phyloP scores from a whole-genome alignment of 1,284 basidiomycete genomes.

The Termitomyces sp. region DNA sequence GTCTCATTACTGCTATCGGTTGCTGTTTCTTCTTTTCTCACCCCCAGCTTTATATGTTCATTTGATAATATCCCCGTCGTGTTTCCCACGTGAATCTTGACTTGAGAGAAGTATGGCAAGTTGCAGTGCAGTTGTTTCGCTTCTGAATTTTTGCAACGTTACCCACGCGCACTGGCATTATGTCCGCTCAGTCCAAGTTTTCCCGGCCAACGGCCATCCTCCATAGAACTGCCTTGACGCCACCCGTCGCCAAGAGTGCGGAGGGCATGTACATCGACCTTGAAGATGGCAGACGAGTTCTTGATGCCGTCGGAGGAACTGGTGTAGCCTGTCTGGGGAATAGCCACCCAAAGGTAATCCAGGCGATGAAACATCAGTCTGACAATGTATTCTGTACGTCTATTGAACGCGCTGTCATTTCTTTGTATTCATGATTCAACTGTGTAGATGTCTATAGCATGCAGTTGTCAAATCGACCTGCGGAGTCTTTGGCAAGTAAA shows the following conservation, averaged over 20 bases:
- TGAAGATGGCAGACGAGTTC: slow-evolving; percentile 57
- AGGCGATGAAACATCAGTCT: slow-evolving; percentile 74
- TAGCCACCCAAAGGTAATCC: slow-evolving; percentile 62
- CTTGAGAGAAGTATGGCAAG: no score
- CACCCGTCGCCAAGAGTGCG: slow-evolving; percentile 59
- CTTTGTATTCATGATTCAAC: not conserved
- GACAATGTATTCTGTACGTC: slow-evolving; percentile 66
- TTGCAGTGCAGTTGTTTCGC: no score
- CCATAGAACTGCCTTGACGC: slow-evolving; percentile 62
- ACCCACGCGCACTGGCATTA: not conserved
- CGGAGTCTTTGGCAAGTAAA: slow-evolving; percentile 67
- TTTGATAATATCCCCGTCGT: no score
- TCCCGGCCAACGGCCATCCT: slow-evolving; percentile 38
- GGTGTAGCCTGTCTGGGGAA: slow-evolving; percentile 79
- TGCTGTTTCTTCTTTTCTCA: no score
- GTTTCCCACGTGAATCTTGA: no score
- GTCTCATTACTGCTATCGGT: no score
- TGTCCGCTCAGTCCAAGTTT: slow-evolving; percentile 3
- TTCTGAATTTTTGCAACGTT: not conserved
- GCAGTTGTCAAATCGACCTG: slow-evolving; percentile 72
- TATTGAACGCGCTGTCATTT: not conserved
- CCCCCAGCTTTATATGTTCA: no score
- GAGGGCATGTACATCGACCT: slow-evolving; percentile 68
- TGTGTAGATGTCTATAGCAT: slow-evolving; percentile 77
- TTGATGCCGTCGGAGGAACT: slow-evolving; percentile 81